phyloP scores from a whole-genome alignment of 2,329 filamentous ascomycete species.

The Cercospora canescens region DNA sequence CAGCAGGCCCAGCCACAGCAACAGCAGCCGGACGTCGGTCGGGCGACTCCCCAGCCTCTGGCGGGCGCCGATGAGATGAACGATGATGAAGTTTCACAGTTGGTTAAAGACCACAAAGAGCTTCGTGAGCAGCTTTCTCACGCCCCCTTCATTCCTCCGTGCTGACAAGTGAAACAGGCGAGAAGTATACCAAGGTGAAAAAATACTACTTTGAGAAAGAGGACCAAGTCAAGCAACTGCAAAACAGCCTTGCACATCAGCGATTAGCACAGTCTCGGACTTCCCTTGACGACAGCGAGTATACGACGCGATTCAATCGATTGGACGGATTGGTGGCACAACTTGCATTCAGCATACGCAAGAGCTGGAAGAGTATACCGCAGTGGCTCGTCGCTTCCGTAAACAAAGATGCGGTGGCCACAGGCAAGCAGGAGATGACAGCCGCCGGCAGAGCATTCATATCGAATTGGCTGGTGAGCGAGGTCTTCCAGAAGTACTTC shows the following conservation, averaged over 20 bases:
- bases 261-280: conserved; percentile 92
- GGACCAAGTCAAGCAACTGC: conserved; percentile 85
- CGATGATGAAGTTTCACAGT: conserved; percentile 48
- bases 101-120: conserved; percentile 53
- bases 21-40: conserved; percentile 28
- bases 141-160: neutral
- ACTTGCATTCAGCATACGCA: conserved; percentile 91
- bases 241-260: conserved; percentile 97
- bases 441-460: conserved; percentile 88
- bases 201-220: conserved; percentile 94
- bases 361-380: conserved; percentile 84
- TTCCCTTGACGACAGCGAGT: conserved; percentile 93
- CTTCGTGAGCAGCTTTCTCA: conserved; percentile 42
- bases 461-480: conserved; percentile 84
- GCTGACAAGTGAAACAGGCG: conserved; percentile 57
- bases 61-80: conserved; percentile 43
- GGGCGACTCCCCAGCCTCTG: conserved; percentile 46
- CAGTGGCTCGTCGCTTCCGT: conserved; percentile 77
- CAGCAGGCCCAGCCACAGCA: conserved; percentile 27
- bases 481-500: conserved; percentile 89
- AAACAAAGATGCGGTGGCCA: conserved; percentile 80
- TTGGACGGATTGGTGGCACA: conserved; percentile 94
- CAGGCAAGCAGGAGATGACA: conserved; percentile 97
- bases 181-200: conserved; percentile 98
- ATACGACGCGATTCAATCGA: conserved; percentile 82